phyloP scores from a whole-genome alignment of 2,329 filamentous ascomycete species.

The Ophiostoma australiae region DNA sequence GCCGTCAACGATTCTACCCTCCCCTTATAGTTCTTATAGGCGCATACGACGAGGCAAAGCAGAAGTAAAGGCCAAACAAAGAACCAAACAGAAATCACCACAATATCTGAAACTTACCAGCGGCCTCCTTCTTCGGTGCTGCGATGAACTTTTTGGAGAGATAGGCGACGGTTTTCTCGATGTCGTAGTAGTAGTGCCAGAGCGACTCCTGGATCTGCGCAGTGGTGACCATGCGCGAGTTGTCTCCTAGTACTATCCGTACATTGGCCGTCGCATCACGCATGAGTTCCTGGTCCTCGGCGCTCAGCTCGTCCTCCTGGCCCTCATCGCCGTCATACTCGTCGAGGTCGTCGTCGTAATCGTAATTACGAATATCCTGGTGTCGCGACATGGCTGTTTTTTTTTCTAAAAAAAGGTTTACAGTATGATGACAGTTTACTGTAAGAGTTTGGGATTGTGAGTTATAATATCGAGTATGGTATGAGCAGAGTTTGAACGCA shows the following conservation, averaged over 20 bases:
- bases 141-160: slow-evolving; percentile 61
- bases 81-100: neutral
- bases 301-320: slow-evolving; percentile 41
- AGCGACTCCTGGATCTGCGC: slow-evolving; percentile 79
- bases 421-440: too few species aligned
- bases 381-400: slow-evolving; percentile 42
- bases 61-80: neutral
- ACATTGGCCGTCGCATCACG: slow-evolving; percentile 62
- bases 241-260: slow-evolving; percentile 57
- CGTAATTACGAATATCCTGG: slow-evolving; percentile 44
- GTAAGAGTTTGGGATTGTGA: neutral
- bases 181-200: slow-evolving; percentile 95
- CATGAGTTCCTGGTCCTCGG: slow-evolving; percentile 51
- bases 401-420: neutral
- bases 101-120: neutral
- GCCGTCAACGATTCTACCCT: slow-evolving; percentile 24
- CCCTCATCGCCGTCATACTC: slow-evolving; percentile 42
- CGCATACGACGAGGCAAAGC: neutral
- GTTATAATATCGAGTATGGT: too few species aligned
- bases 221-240: slow-evolving; percentile 52
- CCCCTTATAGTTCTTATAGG: neutral
- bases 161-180: slow-evolving; percentile 78
- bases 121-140: slow-evolving; percentile 33
- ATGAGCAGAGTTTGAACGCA: neutral
- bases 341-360: slow-evolving; percentile 49